Evolutionary conservation across 495 filamentous ascomycete species (phyloP).

Genomic region (Neurospora intermedia): DNA sequence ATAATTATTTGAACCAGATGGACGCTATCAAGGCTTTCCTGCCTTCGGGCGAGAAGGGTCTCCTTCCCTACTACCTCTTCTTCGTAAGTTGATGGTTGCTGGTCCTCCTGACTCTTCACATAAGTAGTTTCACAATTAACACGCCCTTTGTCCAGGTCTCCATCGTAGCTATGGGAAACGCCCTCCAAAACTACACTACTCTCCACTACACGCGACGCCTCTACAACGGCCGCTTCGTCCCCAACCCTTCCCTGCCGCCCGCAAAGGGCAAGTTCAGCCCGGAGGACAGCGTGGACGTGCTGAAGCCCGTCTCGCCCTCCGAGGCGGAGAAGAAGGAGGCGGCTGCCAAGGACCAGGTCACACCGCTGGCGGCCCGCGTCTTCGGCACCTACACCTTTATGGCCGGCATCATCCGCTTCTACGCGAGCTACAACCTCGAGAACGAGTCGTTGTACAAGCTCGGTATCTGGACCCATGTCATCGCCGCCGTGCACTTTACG

Average conservation of each 20-base stretch:
- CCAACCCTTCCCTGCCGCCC: slow-evolving; percentile 26
- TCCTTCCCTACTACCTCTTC: slow-evolving; percentile 38
- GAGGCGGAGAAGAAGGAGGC: slow-evolving; percentile 26
- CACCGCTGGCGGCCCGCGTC: slow-evolving; percentile 64
- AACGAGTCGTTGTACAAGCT: slow-evolving; percentile 64
- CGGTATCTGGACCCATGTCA: slow-evolving; percentile 64
- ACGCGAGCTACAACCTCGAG: slow-evolving; percentile 75
- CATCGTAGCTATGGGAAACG: slow-evolving; percentile 67
- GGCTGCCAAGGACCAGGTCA: slow-evolving; percentile 42
- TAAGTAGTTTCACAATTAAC: neutral
- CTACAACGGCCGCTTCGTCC: slow-evolving; percentile 50
- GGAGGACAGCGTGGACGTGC: slow-evolving; percentile 31
- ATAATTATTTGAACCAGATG: slow-evolving; percentile 13
- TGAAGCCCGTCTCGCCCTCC: slow-evolving; percentile 38
- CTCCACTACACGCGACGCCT: slow-evolving; percentile 63
- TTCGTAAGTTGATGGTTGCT: slow-evolving; percentile 24
- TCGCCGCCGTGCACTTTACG: slow-evolving; percentile 73
- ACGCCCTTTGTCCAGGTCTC: slow-evolving; percentile 45
- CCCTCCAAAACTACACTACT: slow-evolving; percentile 67
- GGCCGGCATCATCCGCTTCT: slow-evolving; percentile 62
- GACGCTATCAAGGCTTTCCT: slow-evolving; percentile 28
- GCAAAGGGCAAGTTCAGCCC: slow-evolving; percentile 26
- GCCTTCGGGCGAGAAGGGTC: slow-evolving; percentile 31
- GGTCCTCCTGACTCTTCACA: neutral
- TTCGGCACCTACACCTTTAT: slow-evolving; percentile 92